Evolutionary conservation across 495 filamentous ascomycete species (phyloP), one percentile per base, ranked within the genome.

Genomic region (Penicillium odoratum): DNA sequence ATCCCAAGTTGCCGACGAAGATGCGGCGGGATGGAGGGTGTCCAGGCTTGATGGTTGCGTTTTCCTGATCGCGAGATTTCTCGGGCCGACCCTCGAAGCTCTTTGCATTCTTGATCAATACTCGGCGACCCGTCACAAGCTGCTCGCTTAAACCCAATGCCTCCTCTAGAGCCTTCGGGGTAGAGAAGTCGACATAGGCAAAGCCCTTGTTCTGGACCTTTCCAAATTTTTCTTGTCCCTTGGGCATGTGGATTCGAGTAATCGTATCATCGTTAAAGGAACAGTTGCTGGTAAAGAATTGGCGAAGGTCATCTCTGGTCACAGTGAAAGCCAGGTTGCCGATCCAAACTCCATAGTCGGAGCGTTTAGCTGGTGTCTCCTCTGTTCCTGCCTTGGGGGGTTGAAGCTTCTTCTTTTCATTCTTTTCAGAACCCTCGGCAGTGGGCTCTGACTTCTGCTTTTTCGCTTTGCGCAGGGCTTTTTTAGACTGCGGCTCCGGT

Each of bases 401-500:
- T 50, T 74, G 73, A 26, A 68, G 57, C 26, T 59, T 66, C 15
- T 51, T 21, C 9, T 38, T 44, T 34, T 38, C 43, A 61, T 72
- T 57, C 70, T 81, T 45, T 2, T 67, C 34, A n/a, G 62, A 33
- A 16, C 62, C 58, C 5, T 46, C 65, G 43, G 65, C 42, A 49
- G 70, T 51, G 16, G 53, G 31, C 18, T 74, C 71, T 25, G 53
- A 60, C 33, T 71, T 88, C 59, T 83, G 83, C 75, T 92, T 95
- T 69, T 92, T 94, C 42, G 91, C 84, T 45, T 85, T 84, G 53
- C 92, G 89, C 58, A 88, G 77, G 54, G 87, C 88, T 73, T 94
- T 96, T 72, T 97, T 98, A 43, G 95, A 98, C 5, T 90, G 89
- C 11, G 94, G 94, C 68, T 97, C 92, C 5, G 94, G 93, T 46